Percentiles rank a stretch among this genome's conserved stretches.
Conservation (phyloP, 1,284 basidiomycete genomes). For the Ustilago trichophora region DNA sequence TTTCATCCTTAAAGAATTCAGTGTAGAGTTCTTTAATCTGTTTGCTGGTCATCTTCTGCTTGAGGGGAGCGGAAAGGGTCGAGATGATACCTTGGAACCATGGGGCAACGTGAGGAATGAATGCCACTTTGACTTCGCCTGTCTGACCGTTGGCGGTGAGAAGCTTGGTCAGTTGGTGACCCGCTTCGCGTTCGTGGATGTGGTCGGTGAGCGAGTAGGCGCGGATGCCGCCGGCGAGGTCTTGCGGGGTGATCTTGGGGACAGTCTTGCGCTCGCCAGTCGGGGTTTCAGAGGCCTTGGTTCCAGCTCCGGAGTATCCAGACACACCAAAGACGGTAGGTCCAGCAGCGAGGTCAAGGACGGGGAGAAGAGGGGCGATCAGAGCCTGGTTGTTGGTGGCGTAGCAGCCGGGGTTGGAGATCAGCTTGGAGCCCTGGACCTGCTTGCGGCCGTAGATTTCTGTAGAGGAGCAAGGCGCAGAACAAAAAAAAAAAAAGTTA, state of each 20-base stretch:
- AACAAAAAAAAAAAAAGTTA: background rate
- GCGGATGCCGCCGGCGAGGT: constrained; percentile 78
- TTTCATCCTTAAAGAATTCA: constrained; percentile 79
- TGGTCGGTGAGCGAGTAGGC: constrained; percentile 94
- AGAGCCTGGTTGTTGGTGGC: constrained; percentile 92
- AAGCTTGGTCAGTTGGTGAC: constrained; percentile 79
- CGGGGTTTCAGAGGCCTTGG: constrained; percentile 71
- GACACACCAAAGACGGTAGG: constrained; percentile 87
- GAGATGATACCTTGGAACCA: constrained; percentile 98
- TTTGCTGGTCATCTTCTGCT: constrained; percentile 73
- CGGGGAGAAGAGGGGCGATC: constrained; percentile 85
- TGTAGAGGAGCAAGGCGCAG: constrained; percentile 67
- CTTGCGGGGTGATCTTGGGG: constrained; percentile 82
- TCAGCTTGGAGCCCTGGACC: constrained; percentile 78
- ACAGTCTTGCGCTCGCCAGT: constrained; percentile 69
- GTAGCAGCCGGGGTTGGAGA: constrained; percentile 97
- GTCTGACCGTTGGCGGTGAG: background rate
- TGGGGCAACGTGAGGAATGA: constrained; percentile 85
- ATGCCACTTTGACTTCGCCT: constrained; percentile 77
- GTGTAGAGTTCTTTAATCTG: constrained; percentile 81
- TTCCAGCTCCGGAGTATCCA: constrained; percentile 94
- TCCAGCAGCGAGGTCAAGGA: constrained; percentile 17
- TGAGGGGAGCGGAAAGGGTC: constrained; percentile 82
- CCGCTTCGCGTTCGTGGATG: constrained; percentile 96
- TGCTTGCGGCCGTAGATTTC: constrained; percentile 85